Evolutionary conservation across 768 basidiomycete species (phyloP).

Genomic region (Russula virescens): DNA sequence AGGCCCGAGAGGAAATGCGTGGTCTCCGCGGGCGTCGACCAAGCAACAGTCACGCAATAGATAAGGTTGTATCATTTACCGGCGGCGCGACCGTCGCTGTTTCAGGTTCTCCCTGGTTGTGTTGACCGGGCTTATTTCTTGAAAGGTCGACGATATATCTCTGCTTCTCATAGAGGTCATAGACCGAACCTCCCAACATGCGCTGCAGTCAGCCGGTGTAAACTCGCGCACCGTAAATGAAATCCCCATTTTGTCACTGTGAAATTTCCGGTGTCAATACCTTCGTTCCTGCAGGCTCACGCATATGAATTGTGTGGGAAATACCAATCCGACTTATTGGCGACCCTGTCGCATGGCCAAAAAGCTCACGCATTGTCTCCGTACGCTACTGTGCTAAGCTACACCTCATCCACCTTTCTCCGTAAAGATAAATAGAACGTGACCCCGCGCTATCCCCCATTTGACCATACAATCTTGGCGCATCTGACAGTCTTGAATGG

Average conservation of each 20-base stretch:
- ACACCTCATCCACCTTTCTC: background rate
- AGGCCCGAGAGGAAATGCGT: background rate
- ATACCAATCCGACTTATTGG: background rate
- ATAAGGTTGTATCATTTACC: background rate
- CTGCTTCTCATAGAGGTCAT: background rate
- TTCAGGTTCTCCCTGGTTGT: background rate
- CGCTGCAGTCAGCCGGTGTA: background rate
- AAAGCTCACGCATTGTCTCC: background rate
- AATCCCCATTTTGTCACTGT: background rate
- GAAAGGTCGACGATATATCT: background rate
- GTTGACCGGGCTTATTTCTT: background rate
- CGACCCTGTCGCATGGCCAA: background rate
- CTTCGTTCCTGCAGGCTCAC: background rate
- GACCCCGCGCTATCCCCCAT: background rate
- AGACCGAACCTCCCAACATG: background rate
- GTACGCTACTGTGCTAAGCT: background rate
- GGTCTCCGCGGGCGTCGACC: background rate
- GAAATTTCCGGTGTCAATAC: background rate
- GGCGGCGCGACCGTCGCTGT: background rate
- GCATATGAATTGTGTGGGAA: constrained; percentile 1
- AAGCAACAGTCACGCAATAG: background rate
- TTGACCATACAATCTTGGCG: background rate
- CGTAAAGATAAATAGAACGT: background rate
- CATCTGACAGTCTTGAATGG: background rate
- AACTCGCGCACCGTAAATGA: background rate